These are phyloP conservation scores for Deinandra increscens DNA, from an alignment of 129 eudicot genomes.

Conservation along the genomic window DNA sequence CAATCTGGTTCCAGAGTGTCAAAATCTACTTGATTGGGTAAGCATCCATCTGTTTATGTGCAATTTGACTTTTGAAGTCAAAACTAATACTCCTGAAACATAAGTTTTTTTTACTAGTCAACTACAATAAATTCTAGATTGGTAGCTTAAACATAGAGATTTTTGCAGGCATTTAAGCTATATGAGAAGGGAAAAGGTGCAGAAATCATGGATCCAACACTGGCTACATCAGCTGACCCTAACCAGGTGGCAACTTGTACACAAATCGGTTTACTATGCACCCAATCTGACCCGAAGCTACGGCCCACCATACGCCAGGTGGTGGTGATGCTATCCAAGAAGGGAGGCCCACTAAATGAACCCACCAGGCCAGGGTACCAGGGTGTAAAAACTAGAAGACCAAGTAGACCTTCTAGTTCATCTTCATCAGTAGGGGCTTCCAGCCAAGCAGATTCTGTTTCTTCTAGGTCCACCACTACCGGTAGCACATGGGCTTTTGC, in stretches of 20 bases:
- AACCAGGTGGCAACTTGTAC: conserved; percentile 65
- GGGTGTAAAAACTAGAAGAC: conserved; percentile 50
- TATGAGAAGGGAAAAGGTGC: conserved; percentile 53
- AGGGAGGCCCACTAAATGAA: conserved; percentile 56
- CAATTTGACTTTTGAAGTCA: conserved; percentile 16
- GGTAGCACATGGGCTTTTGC: conserved; percentile 37
- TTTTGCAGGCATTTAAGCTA: conserved; percentile 61
- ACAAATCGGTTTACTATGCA: conserved; percentile 71
- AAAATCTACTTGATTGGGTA: conserved; percentile 84
- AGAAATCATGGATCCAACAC: conserved; percentile 63
- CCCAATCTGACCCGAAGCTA: conserved; percentile 67
- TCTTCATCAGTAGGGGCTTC: conserved; percentile 44
- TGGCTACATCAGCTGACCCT: conserved; percentile 52
- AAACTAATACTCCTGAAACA: neutral
- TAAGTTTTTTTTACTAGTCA: conserved; percentile 6
- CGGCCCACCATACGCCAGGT: conserved; percentile 84
- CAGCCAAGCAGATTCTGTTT: conserved; percentile 29
- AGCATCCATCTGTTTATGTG: conserved; percentile 12
- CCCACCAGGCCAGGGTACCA: conserved; percentile 77
- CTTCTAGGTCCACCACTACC: conserved; percentile 35
- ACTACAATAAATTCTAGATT: neutral
- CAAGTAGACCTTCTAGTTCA: conserved; percentile 39
- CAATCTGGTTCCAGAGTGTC: conserved; percentile 46
- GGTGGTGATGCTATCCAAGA: conserved; percentile 63
- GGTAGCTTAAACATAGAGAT: neutral